Conservation (phyloP, 345 rosid species). For the Hirschfeldia incana region DNA sequence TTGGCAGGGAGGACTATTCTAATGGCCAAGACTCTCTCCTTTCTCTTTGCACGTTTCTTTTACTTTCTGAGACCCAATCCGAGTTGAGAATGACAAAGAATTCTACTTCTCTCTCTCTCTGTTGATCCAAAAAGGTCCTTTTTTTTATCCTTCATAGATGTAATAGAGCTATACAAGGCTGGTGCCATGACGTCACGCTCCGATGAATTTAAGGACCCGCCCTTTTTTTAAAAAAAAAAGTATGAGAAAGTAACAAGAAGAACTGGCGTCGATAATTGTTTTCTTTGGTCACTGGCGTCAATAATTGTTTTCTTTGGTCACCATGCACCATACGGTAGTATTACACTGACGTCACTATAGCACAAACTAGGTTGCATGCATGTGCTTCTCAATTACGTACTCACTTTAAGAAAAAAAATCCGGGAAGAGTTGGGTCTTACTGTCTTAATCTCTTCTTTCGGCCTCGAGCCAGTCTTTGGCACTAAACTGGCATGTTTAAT, state of each 20-base stretch:
- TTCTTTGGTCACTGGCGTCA: neutral
- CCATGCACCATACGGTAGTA: neutral
- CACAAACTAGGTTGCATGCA: neutral
- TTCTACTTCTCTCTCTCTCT: neutral
- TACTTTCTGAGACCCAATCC: conserved; percentile 33
- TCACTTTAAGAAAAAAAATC: too few species aligned
- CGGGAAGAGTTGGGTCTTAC: too few species aligned
- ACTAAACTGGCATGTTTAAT: too few species aligned
- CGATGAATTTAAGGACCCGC: neutral
- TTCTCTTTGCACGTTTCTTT: conserved; percentile 38
- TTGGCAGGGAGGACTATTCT: conserved; percentile 16
- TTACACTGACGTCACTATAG: neutral
- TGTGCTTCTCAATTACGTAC: neutral
- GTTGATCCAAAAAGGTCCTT: neutral
- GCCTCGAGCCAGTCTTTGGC: too few species aligned
- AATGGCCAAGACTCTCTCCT: conserved; percentile 24
- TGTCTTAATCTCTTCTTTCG: too few species aligned
- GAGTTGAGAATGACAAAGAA: conserved; percentile 30
- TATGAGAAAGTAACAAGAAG: conserved; percentile 1
- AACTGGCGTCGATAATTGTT: neutral
- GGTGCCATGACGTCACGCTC: conserved; percentile 29
- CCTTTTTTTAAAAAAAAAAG: neutral
- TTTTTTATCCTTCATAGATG: neutral
- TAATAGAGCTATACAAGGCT: neutral
- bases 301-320: neutral